These are phyloP conservation scores for Candida succiphila DNA, from an alignment of 805 yeast species.

Conservation along the genomic window DNA sequence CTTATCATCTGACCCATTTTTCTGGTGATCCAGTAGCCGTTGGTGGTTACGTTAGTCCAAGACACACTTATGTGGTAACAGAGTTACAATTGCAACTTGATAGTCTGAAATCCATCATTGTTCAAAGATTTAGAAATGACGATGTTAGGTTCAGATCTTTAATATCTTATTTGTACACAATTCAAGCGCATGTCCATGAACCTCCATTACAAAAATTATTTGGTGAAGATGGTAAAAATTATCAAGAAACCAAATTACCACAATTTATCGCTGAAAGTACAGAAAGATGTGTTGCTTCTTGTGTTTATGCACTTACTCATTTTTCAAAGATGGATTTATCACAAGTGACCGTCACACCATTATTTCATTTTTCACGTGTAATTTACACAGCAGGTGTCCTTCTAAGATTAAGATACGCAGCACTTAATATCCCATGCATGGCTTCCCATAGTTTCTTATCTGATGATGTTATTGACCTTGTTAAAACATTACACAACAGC, in stretches of 20 bases:
- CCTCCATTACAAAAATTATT: slow-evolving; percentile 24
- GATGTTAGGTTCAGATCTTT: slow-evolving; percentile 27
- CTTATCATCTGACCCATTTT: slow-evolving; percentile 40
- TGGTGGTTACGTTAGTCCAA: slow-evolving; percentile 14
- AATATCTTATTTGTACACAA: slow-evolving; percentile 46
- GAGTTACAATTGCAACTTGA: slow-evolving; percentile 43
- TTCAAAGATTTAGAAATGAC: slow-evolving; percentile 10
- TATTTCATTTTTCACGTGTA: slow-evolving; percentile 44
- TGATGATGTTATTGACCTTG: slow-evolving; percentile 24
- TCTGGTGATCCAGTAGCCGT: slow-evolving; percentile 24
- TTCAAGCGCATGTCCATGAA: slow-evolving; percentile 59
- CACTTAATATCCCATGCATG: slow-evolving; percentile 40
- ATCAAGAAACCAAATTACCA: slow-evolving; percentile 8
- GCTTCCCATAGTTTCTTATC: slow-evolving; percentile 38
- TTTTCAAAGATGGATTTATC: slow-evolving; percentile 33
- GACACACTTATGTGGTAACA: slow-evolving; percentile 28
- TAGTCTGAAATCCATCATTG: slow-evolving; percentile 27
- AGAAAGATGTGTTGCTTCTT: slow-evolving; percentile 42
- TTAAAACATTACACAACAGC: slow-evolving; percentile 14
- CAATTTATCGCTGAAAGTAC: slow-evolving; percentile 30
- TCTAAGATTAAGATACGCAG: slow-evolving; percentile 43
- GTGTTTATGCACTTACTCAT: slow-evolving; percentile 39
- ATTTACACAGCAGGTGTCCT: slow-evolving; percentile 61
- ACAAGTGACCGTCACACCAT: slow-evolving; percentile 47
- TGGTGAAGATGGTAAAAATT: slow-evolving; percentile 4